Base-by-base conservation (phyloP, 177 flowering plant species). In the Vitis hybrid region DNA sequence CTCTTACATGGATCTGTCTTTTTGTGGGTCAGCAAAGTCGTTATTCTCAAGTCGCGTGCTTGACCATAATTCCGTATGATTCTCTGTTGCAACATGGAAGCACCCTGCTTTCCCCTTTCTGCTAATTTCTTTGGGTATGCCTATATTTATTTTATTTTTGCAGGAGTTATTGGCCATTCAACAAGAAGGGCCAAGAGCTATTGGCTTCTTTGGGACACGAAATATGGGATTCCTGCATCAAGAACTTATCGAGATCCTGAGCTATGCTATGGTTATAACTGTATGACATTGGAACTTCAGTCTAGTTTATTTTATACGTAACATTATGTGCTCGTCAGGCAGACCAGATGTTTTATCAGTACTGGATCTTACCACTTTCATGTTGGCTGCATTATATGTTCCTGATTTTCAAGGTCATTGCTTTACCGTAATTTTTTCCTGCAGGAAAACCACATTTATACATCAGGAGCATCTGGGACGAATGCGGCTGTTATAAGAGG, bases 171-270 rank as follows among this genome's bases (percentile, higher is more conserved):
- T 95, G 80, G 99, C 99, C 51, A 93, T 95, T 76, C 99, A 95
- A 74, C 99, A 93, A 73, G 89, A 91, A 87, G 99, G 99, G 13
- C 98, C 99, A 67, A 81, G 99, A 82, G 63, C 87, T 70, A 95
- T 95, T 75, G 99, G 99, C 11, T 95, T 95, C 67, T 95, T 95
- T 80, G 99, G 99, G 69, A 95, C 99, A 10, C 80, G 99, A 71
- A 95, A 95, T 74, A 95, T 95, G 99, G 98, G 97, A 17, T 95
- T 95, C 82, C 84, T 93, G 98, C 99, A 95, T 81, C 99, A 95
- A 75, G 88, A 93, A 68, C 98, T 95, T 23, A 93, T 93, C 70
- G 98, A 95, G 85, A 93, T 93, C 77, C 94, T 95, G 62, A 95
- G 99, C 83, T 95, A 95, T 79, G 98, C 97, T n/a, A 83, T 95